A percentile compares a stretch with the other conserved stretches of the same genome.
phyloP scores from a whole-genome alignment of 2,329 filamentous ascomycete genomes.

The Trichoderma asperellum region DNA sequence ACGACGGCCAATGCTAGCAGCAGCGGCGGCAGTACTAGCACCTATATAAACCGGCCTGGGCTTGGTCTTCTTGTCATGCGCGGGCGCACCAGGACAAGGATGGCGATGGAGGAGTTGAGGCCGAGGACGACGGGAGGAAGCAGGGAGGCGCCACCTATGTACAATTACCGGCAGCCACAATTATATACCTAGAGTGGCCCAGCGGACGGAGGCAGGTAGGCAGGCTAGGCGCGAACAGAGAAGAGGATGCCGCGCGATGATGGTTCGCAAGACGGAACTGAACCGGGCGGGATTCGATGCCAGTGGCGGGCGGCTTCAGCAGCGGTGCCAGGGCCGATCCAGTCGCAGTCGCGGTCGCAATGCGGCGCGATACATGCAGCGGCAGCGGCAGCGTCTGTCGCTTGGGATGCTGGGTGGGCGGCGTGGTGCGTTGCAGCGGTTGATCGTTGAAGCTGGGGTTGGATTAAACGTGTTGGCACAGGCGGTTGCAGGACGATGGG shows the following conservation, averaged over 20 bases:
- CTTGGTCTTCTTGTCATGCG: not conserved
- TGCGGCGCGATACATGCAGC: constrained; percentile 16
- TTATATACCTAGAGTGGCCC: not conserved
- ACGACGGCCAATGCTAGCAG: not conserved
- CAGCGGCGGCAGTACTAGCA: not conserved
- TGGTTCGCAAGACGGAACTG: not conserved
- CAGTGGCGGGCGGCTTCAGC: not conserved
- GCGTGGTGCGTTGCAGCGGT: constrained; percentile 23
- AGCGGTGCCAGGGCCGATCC: constrained; percentile 17
- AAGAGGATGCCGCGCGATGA: not conserved
- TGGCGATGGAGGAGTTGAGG: constrained; percentile 14
- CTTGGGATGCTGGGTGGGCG: constrained; percentile 1
- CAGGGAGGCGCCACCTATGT: constrained; percentile 20
- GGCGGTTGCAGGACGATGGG: constrained; percentile 45
- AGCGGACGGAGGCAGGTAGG: not conserved
- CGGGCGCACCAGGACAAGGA: constrained; percentile 9
- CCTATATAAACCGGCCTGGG: not conserved
- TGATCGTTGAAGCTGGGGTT: constrained; percentile 29
- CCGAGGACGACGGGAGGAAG: constrained; percentile 1
- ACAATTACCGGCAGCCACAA: constrained; percentile 10
- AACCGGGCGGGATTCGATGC: not conserved
- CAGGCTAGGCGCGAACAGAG: not conserved
- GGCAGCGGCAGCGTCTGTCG: constrained; percentile 15
- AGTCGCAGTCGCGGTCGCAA: constrained; percentile 17
- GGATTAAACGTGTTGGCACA: constrained; percentile 28